Evolutionary conservation across 2,329 filamentous ascomycete genomes (phyloP), one percentile per base, ranked within the genome.

Genomic region (Parafenestella ontariensis): DNA sequence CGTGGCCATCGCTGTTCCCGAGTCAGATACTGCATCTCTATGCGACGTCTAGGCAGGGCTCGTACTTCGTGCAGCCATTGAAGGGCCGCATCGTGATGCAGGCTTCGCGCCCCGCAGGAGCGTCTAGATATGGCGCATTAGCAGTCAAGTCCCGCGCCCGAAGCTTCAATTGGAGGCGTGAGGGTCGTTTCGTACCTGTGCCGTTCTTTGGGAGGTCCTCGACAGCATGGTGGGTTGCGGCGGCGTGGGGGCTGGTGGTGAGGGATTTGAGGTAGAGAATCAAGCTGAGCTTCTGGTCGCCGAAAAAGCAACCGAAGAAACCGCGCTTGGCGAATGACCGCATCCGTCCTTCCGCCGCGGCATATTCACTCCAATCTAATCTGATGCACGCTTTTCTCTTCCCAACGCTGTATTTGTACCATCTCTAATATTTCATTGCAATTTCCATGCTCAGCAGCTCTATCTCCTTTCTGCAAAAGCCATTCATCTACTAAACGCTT

Each of bases 11-110:
- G 66, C 72, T 76, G 52, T 49, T 31, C 41, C 28, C 18, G 15
- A 41, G 62, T 71, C 54, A 70, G 64, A 33, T 34, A 42, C 28
- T 50, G 39, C 49, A 49, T 48, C 23, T 10, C 9, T 28, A 26
- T 36, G 5, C 20, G 43, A 33, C n/a, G 36, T 21, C 34, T 21
- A n/a, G 49, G 43, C 47, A 23, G 33, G 21, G 18, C 40, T 42
- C 82, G 70, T 82, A 86, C 84, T 81, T 78, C 84, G 80, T 58
- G 82, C 77, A 59, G 81, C 78, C 69, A 83, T 75, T 59, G 81
- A 79, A 63, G 81, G 80, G 65, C 79, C 81, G 71, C 79, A 80
- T 76, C 70, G 71, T 62, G 79, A 69, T 59, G 78, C 74, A 69
- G 77, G 77, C 69, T 78, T 76, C 69, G 79, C 79, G 74, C 79